Conservation (phyloP, 345 rosid species). For the Eutrema japonicum region DNA sequence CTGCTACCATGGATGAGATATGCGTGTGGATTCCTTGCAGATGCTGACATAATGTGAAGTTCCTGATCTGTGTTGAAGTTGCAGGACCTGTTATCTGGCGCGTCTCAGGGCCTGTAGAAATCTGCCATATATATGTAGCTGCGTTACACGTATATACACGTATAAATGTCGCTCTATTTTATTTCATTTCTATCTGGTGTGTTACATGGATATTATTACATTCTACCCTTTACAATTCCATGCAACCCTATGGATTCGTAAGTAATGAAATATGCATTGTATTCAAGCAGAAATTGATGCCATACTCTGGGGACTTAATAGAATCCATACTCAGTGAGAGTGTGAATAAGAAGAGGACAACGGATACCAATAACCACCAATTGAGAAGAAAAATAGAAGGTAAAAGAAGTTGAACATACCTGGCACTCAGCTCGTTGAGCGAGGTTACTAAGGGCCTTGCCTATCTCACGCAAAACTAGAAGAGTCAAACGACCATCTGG, state of each 20-base stretch:
- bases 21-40: slow-evolving; percentile 88
- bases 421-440: slow-evolving; percentile 93
- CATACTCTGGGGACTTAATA: neutral
- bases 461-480: slow-evolving; percentile 84
- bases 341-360: neutral
- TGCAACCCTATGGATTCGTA: slow-evolving; percentile 2
- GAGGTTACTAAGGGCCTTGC: slow-evolving; percentile 76
- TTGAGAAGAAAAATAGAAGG: slow-evolving; percentile 11
- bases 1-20: slow-evolving; percentile 64
- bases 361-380: neutral
- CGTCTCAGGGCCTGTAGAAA: slow-evolving; percentile 95
- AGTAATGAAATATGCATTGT: neutral
- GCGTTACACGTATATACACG: slow-evolving; percentile 12
- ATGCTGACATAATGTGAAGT: slow-evolving; percentile 88
- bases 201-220: neutral
- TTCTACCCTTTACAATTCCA: slow-evolving; percentile 14
- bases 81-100: slow-evolving; percentile 88
- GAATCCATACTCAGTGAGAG: slow-evolving; percentile 6
- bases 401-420: slow-evolving; percentile 48
- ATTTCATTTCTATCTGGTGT: neutral
- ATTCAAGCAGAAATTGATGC: slow-evolving; percentile 2
- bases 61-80: slow-evolving; percentile 82
- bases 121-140: slow-evolving; percentile 56
- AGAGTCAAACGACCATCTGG: slow-evolving; percentile 88
- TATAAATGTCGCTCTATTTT: neutral